A percentile compares a stretch with the other conserved stretches of the same genome.
These are phyloP conservation scores for Mortierella sp. DNA, from an alignment of 371 early-diverging fungal genomes.

Conservation along the genomic window DNA sequence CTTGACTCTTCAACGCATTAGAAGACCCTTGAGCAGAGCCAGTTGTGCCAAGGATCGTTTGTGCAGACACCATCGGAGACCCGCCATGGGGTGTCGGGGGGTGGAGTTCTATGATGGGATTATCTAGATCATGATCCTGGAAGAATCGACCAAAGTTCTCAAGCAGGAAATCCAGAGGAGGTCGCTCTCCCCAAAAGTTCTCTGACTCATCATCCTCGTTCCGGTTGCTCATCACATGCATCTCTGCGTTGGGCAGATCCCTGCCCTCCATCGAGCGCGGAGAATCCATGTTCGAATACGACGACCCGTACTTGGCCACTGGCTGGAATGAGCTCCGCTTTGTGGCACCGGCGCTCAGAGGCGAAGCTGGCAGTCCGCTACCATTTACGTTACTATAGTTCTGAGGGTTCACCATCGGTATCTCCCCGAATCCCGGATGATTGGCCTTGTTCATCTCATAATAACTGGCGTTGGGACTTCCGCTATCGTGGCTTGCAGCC, in stretches of 20 bases:
- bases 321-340: slow-evolving; percentile 51
- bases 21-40: slow-evolving; percentile 22
- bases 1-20: slow-evolving; percentile 27
- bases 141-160: slow-evolving; percentile 82
- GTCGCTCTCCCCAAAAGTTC: slow-evolving; percentile 77
- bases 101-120: slow-evolving; percentile 71
- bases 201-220: slow-evolving; percentile 55
- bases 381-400: slow-evolving; percentile 20
- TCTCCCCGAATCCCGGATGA: slow-evolving; percentile 41
- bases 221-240: slow-evolving; percentile 24
- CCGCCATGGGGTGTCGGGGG: slow-evolving; percentile 39
- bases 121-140: slow-evolving; percentile 82
- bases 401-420: slow-evolving; percentile 18
- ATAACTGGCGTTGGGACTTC: slow-evolving; percentile 35
- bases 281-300: slow-evolving; percentile 37
- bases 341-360: slow-evolving; percentile 38
- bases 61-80: slow-evolving; percentile 22
- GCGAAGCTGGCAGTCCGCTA: slow-evolving; percentile 40
- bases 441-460: slow-evolving; percentile 33
- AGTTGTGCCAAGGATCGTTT: slow-evolving; percentile 29
- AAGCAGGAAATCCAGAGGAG: slow-evolving; percentile 78
- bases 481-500: slow-evolving; percentile 27
- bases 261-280: slow-evolving; percentile 37
- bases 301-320: slow-evolving; percentile 41
- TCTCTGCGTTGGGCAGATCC: slow-evolving; percentile 8